phyloP scores from a whole-genome alignment of 345 rosid genomes.

The Clarkia xantiana region DNA sequence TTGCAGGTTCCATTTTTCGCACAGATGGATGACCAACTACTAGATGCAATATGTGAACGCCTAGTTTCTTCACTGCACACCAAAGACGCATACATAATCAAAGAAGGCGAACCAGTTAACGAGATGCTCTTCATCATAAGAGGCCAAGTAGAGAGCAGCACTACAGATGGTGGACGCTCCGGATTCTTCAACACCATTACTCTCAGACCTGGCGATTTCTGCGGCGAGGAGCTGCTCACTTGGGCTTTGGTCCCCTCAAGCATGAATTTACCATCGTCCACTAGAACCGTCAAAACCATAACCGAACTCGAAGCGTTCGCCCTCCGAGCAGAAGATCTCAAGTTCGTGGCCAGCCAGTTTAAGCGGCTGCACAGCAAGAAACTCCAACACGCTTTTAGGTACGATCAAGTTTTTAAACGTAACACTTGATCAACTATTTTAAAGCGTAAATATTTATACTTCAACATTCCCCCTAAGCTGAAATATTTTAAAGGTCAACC shows the following conservation, averaged over 20 bases:
- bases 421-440: no score
- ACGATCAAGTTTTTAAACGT: no score
- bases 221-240: slow-evolving; percentile 79
- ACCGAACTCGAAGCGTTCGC: slow-evolving; percentile 75
- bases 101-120: slow-evolving; percentile 80
- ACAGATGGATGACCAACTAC: slow-evolving; percentile 73
- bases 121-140: slow-evolving; percentile 89
- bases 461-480: no score
- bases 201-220: slow-evolving; percentile 63
- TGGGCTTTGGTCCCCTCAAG: slow-evolving; percentile 60
- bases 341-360: slow-evolving; percentile 66
- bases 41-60: slow-evolving; percentile 81
- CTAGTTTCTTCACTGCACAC: slow-evolving; percentile 62
- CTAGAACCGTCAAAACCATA: slow-evolving; percentile 45
- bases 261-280: slow-evolving; percentile 52
- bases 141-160: slow-evolving; percentile 76
- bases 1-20: slow-evolving; percentile 73
- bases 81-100: slow-evolving; percentile 37
- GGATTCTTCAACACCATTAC: slow-evolving; percentile 74
- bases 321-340: slow-evolving; percentile 58
- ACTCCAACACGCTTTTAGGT: slow-evolving; percentile 82
- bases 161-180: slow-evolving; percentile 67
- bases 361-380: slow-evolving; percentile 76
- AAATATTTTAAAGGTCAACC: no score
- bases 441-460: no score